These are phyloP conservation scores for Malassezia furfur DNA, from an alignment of 1,284 basidiomycete genomes.

Conservation along the genomic window DNA sequence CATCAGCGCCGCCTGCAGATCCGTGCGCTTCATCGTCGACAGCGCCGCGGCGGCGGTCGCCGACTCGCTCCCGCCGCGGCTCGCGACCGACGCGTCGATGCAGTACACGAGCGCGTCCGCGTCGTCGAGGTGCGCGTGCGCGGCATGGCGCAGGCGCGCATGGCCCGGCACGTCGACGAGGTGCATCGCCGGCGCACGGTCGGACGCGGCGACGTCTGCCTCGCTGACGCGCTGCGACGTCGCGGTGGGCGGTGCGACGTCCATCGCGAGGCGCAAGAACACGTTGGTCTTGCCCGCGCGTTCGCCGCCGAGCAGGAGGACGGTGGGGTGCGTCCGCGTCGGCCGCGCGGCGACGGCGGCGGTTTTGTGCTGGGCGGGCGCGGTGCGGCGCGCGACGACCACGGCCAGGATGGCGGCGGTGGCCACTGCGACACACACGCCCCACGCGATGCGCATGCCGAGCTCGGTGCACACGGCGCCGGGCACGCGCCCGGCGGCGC, in stretches of 20 bases:
- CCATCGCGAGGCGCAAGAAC: constrained; percentile 28
- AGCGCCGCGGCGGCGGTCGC: constrained; percentile 7
- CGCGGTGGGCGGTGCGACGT: constrained; percentile 27
- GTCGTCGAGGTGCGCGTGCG: constrained; percentile 23
- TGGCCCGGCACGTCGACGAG: constrained; percentile 41
- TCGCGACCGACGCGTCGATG: constrained; percentile 37
- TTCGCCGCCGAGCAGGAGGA: constrained; percentile 32
- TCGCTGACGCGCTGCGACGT: constrained; percentile 29
- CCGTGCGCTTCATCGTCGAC: constrained; percentile 10
- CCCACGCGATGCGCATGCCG: not conserved
- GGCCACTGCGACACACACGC: not conserved
- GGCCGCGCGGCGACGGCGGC: not conserved
- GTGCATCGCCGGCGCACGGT: constrained; percentile 12
- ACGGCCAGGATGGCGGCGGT: not conserved
- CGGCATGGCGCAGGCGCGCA: constrained; percentile 28
- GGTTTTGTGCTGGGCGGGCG: not conserved
- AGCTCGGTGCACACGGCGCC: not conserved
- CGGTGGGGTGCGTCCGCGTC: not conserved
- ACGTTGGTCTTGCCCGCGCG: constrained; percentile 39
- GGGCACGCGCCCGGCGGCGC: not conserved
- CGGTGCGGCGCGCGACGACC: not conserved
- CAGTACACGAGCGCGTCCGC: constrained; percentile 42
- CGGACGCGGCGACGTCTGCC: constrained; percentile 12
- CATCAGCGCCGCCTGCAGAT: constrained; percentile 16
- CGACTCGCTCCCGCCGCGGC: constrained; percentile 21